Evolutionary conservation across 257 asterid species (phyloP), one percentile per base, ranked within the genome.

Genomic region (Agastache rugosa): DNA sequence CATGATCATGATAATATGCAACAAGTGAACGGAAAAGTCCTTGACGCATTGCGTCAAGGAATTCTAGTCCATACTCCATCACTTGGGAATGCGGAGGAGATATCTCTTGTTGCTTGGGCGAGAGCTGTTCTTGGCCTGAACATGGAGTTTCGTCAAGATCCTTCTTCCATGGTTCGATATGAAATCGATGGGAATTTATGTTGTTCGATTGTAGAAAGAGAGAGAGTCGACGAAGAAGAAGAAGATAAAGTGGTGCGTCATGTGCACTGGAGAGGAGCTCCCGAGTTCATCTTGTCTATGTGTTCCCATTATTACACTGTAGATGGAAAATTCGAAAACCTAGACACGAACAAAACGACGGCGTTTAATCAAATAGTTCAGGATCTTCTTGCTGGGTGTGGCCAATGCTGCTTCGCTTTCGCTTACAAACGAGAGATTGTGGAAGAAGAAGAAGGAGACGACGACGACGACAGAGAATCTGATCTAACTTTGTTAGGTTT

Each of bases 71-170:
- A 29, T 29, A 29, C 5, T 29, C 4, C 4, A 3, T 29, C 44
- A 2, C 74, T 1, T 35, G 72, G 51, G 17, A 8, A 51, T 41
- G 19, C 25, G 31, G 44, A 41, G 80, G 78, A 23, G 67, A 74
- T 80, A 29, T 64, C 76, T 68, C 83, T 85, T 20, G 8, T 72
- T 50, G 23, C 48, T 58, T 85, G 90, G 90, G 84, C 81, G 11
- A 67, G 68, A 11, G 47, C 79, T 15, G 77, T 76, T 0, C 69
- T 85, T 42, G 76, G 77, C 1, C 20, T 17, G 31, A 11, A 75
- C 2, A 3, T 29, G 0, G 34, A 29, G 34, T 3, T 29, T 29
- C 34, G 3, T 29, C 34, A 3, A 3, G 34, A 29, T 53, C 27
- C 8, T 23, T 19, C 27, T 3, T 39, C 25, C 17, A 73, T 37